Conservation (phyloP, 805 yeast genomes). For the Grigorovia jiainica region DNA sequence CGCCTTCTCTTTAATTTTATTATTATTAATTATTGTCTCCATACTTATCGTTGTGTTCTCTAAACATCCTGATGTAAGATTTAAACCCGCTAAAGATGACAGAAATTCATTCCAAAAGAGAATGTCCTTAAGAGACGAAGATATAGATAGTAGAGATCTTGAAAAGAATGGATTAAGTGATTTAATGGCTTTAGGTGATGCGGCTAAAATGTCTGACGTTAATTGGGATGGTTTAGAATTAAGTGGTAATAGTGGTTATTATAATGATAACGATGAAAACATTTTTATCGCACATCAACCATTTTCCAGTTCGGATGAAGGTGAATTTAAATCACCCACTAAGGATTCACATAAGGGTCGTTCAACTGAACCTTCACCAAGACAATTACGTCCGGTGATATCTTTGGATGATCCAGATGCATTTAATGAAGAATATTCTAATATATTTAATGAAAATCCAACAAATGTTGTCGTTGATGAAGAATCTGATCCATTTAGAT, state of each 20-base stretch:
- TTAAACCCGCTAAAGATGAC: conserved; percentile 84
- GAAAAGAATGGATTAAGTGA: conserved; percentile 28
- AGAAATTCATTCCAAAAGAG: conserved; percentile 75
- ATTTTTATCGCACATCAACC: neutral
- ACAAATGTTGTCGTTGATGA: neutral
- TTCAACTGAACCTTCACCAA: neutral
- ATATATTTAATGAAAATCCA: neutral
- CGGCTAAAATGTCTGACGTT: conserved; percentile 72
- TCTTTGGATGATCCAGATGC: neutral
- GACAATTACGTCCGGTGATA: neutral
- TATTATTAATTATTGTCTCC: conserved; percentile 61
- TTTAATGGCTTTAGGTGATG: conserved; percentile 63
- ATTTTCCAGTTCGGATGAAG: neutral
- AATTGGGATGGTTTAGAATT: conserved; percentile 46
- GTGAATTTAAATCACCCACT: neutral
- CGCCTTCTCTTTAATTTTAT: conserved; percentile 68
- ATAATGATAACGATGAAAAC: neutral
- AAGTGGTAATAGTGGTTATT: neutral
- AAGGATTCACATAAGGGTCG: neutral
- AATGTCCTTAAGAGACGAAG: conserved; percentile 7
- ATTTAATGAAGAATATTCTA: neutral
- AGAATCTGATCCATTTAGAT: no score
- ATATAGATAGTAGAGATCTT: conserved; percentile 20
- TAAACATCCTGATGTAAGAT: conserved; percentile 82
- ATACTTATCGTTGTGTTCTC: conserved; percentile 54